phyloP scores from a whole-genome alignment of 2,329 filamentous ascomycete genomes.

The Lachnellula cervina region DNA sequence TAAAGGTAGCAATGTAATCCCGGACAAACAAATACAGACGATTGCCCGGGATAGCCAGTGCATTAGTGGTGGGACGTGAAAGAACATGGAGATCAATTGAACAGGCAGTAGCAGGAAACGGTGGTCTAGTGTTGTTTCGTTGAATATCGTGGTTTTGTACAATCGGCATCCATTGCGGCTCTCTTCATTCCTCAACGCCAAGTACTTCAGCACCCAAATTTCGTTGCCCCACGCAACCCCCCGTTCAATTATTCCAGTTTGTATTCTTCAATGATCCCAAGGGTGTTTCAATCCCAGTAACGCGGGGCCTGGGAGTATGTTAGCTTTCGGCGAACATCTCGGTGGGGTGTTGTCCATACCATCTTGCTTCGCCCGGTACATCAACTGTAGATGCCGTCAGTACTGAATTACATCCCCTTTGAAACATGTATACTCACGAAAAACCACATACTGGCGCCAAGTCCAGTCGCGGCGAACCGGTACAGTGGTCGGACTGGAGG shows the following conservation, averaged over 20 bases:
- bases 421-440: slow-evolving; percentile 61
- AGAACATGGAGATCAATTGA: too few relatives aligned
- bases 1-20: too few relatives aligned
- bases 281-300: slow-evolving; percentile 93
- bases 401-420: background rate
- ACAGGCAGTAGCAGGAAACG: too few relatives aligned
- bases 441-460: slow-evolving; percentile 99
- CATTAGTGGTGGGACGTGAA: too few relatives aligned
- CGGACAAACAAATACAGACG: too few relatives aligned
- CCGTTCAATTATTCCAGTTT: background rate
- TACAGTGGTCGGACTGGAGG: slow-evolving; percentile 66
- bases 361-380: slow-evolving; percentile 96
- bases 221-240: background rate
- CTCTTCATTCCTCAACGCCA: background rate
- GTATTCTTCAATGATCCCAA: slow-evolving; percentile 73
- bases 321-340: slow-evolving; percentile 9
- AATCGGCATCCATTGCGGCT: background rate
- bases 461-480: slow-evolving; percentile 76
- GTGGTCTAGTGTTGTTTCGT: background rate
- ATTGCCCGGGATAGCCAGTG: too few relatives aligned
- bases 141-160: background rate
- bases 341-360: slow-evolving; percentile 43
- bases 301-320: slow-evolving; percentile 52
- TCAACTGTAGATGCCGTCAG: slow-evolving; percentile 55
- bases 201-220: background rate